Conservation (phyloP, 2,329 filamentous ascomycete genomes). For the Pseudogymnoascus sp. region DNA sequence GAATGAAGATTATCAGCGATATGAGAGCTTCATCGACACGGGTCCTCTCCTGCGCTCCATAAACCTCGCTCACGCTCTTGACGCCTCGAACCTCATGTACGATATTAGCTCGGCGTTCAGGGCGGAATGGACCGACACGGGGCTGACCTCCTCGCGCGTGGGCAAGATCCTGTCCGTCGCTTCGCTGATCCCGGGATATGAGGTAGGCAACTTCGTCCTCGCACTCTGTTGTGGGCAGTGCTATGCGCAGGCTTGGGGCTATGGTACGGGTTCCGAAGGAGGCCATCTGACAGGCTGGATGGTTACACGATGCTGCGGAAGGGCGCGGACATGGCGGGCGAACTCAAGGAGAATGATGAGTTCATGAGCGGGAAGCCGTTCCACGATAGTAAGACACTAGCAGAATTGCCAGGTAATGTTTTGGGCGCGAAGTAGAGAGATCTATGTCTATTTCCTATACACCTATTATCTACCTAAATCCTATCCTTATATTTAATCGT, state of each 20-base stretch:
- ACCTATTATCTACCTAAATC: too few relatives aligned
- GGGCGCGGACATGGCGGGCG: background rate
- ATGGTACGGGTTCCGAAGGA: background rate
- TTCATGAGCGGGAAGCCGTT: background rate
- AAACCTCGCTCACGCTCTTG: background rate
- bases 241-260: background rate
- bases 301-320: background rate
- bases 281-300: background rate
- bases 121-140: background rate
- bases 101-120: background rate
- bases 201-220: background rate
- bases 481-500: constrained; percentile 33
- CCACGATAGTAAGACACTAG: background rate
- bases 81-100: background rate
- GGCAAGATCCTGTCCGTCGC: background rate
- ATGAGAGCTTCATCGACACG: background rate
- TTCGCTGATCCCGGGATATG: background rate
- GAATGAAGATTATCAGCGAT: background rate
- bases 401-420: background rate
- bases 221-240: background rate
- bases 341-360: background rate
- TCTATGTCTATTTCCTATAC: too few relatives aligned
- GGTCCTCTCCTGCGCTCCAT: background rate
- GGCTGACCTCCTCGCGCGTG: background rate
- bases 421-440: background rate